Evolutionary conservation across 805 yeast species (phyloP), one percentile per base, ranked within the genome.

Genomic region (Sungouiella blattae): DNA sequence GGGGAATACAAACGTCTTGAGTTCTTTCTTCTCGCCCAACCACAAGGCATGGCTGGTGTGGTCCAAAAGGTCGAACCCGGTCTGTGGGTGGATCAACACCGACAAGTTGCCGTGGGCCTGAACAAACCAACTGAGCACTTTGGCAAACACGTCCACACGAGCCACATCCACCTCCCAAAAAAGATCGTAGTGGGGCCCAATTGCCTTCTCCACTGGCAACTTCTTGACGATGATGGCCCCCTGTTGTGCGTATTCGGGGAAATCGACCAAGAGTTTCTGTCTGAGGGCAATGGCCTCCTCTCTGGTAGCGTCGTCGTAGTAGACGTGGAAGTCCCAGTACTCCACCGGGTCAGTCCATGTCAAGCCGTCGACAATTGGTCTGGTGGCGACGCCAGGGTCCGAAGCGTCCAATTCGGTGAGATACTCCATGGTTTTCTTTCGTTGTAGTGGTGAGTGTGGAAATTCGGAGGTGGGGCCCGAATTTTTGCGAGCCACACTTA

Each of bases 91-190:
- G 30, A 60, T 55, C 33, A 58, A 45, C 5, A 60, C 64, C 17
- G 63, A 55, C 18, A 60, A 42, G 27, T 38, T 46, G 1, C 60
- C 62, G 34, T 60, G 65, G 36, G 55, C 11, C 35, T 58, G 47
- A 32, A 53, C 60, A 37, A 60, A 58, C 63, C 64, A 60, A 18
- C 55, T 43, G 15, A 60, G 40, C 2, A 58, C 45, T 30, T 43
- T 42, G 20, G 53, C 45, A 33, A 60, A 58, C 13, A 57, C 52
- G 33, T 58, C 63, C 4, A 59, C 60, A 12, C 60, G 34, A 6
- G 41, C 36, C n/a, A 60, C 61, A 32, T 60, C 65, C 5, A 50
- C 65, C 33, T 60, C 65, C 62, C 62, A 58, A 35, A 60, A 58
- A 30, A 52, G 62, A 8, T 57, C 54, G 6, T 48, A 38, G 37